These are phyloP conservation scores for Truncatella angustata DNA, from an alignment of 2,329 filamentous ascomycete genomes.

Conservation along the genomic window DNA sequence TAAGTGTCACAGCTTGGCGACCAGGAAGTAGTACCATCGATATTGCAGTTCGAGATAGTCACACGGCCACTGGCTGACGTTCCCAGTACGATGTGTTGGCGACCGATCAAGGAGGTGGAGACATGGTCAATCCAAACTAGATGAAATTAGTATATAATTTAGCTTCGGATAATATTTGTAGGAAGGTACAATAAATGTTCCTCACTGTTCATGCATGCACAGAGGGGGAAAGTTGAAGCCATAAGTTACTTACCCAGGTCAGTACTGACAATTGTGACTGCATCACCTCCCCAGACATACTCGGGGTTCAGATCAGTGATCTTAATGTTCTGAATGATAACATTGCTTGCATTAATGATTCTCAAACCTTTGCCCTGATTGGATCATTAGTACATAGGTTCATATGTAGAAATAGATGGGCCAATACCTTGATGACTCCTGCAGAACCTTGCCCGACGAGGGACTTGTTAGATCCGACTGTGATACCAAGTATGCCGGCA, in stretches of 20 bases:
- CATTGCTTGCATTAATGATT: constrained; percentile 46
- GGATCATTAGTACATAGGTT: not conserved
- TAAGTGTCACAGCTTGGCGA: constrained; percentile 57
- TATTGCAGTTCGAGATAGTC: constrained; percentile 59
- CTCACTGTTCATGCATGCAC: too few species aligned
- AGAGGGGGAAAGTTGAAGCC: too few species aligned
- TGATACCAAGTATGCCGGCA: constrained; percentile 49
- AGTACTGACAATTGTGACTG: constrained; percentile 47
- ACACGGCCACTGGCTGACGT: constrained; percentile 51
- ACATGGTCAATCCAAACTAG: constrained; percentile 51
- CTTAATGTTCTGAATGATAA: constrained; percentile 58
- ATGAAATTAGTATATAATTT: too few species aligned
- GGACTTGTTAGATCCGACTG: constrained; percentile 56
- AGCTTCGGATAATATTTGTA: too few species aligned
- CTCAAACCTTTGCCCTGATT: constrained; percentile 50
- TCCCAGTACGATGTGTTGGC: constrained; percentile 60
- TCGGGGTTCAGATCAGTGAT: constrained; percentile 53
- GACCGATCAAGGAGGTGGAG: constrained; percentile 56
- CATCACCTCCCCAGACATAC: constrained; percentile 58
- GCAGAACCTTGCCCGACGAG: constrained; percentile 50
- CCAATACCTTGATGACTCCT: constrained; percentile 47
- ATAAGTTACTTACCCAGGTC: constrained; percentile 30
- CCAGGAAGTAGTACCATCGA: constrained; percentile 53
- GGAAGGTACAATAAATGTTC: too few species aligned
- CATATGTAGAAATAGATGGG: not conserved